phyloP scores from a whole-genome alignment of 2,329 filamentous ascomycete species.

The Metarhizium rileyi region DNA sequence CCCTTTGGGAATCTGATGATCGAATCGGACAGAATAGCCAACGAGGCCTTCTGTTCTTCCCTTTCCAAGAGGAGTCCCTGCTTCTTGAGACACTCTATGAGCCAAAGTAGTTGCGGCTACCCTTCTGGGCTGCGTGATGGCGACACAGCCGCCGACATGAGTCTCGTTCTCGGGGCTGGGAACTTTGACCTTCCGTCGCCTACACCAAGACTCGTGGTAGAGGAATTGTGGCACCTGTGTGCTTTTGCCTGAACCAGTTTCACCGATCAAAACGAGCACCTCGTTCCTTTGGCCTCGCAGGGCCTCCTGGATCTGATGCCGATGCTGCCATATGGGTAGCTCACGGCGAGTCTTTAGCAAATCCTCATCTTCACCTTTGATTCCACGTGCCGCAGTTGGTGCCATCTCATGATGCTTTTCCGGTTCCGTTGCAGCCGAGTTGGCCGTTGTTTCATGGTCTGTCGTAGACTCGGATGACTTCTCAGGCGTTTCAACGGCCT shows the following conservation, averaged over 20 bases:
- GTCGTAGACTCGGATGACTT: neutral
- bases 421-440: neutral
- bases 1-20: slow-evolving; percentile 72
- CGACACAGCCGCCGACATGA: slow-evolving; percentile 68
- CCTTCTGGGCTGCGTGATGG: slow-evolving; percentile 86
- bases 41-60: slow-evolving; percentile 43
- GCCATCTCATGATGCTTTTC: neutral
- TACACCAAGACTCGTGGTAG: slow-evolving; percentile 69
- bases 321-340: slow-evolving; percentile 73
- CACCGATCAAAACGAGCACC: slow-evolving; percentile 77
- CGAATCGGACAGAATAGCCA: slow-evolving; percentile 92
- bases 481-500: slow-evolving; percentile 1
- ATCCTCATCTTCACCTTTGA: slow-evolving; percentile 24
- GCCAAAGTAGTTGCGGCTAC: slow-evolving; percentile 91
- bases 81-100: slow-evolving; percentile 74
- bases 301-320: slow-evolving; percentile 55
- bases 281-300: slow-evolving; percentile 49
- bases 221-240: slow-evolving; percentile 94
- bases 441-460: neutral
- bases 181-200: slow-evolving; percentile 44
- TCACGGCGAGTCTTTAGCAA: slow-evolving; percentile 46
- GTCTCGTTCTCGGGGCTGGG: slow-evolving; percentile 28
- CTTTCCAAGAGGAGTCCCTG: slow-evolving; percentile 41
- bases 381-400: slow-evolving; percentile 8
- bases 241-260: slow-evolving; percentile 94